Percentiles rank a stretch among this genome's conserved stretches.
Conservation (phyloP, 2,329 filamentous ascomycete species). For the Didymella keratinophila region DNA sequence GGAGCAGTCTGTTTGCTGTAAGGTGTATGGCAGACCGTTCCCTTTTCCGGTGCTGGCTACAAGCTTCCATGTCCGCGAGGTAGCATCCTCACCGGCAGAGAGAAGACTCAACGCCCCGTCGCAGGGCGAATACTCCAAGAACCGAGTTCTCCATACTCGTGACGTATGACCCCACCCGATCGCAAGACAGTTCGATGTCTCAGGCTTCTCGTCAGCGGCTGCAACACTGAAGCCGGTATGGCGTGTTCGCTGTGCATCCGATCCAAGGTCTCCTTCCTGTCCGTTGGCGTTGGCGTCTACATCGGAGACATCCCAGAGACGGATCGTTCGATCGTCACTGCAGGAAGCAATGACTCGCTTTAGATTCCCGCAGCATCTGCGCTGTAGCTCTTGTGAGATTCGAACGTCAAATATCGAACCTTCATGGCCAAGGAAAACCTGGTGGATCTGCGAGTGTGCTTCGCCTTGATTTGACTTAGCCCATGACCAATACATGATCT, state of each 20-base stretch:
- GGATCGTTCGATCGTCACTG: slow-evolving; percentile 90
- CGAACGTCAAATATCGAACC: slow-evolving; percentile 92
- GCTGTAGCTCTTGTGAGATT: slow-evolving; percentile 64
- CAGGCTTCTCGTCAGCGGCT: slow-evolving; percentile 32
- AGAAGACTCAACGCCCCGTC: slow-evolving; percentile 61
- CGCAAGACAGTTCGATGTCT: slow-evolving; percentile 61
- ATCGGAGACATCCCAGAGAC: slow-evolving; percentile 83
- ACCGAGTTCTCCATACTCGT: slow-evolving; percentile 86
- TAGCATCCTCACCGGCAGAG: slow-evolving; percentile 87
- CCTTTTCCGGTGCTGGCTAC: slow-evolving; percentile 11
- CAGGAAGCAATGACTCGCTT: slow-evolving; percentile 83
- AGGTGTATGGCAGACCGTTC: slow-evolving; percentile 30
- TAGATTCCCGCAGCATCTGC: slow-evolving; percentile 45
- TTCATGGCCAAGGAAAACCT: slow-evolving; percentile 75
- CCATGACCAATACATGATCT: slow-evolving; percentile 89
- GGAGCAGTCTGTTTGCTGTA: slow-evolving; percentile 65
- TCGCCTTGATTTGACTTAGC: slow-evolving; percentile 42
- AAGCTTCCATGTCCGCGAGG: slow-evolving; percentile 72
- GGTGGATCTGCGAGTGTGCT: slow-evolving; percentile 55
- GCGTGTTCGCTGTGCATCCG: slow-evolving; percentile 37
- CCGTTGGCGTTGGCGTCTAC: slow-evolving; percentile 24
- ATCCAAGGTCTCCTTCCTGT: slow-evolving; percentile 31
- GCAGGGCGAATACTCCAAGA: slow-evolving; percentile 55
- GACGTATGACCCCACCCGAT: slow-evolving; percentile 86
- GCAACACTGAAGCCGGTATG: slow-evolving; percentile 57